Percentiles rank a stretch among this genome's conserved stretches.
Conservation (phyloP, 306 rosid species). For the Spatholobus suberectus region DNA sequence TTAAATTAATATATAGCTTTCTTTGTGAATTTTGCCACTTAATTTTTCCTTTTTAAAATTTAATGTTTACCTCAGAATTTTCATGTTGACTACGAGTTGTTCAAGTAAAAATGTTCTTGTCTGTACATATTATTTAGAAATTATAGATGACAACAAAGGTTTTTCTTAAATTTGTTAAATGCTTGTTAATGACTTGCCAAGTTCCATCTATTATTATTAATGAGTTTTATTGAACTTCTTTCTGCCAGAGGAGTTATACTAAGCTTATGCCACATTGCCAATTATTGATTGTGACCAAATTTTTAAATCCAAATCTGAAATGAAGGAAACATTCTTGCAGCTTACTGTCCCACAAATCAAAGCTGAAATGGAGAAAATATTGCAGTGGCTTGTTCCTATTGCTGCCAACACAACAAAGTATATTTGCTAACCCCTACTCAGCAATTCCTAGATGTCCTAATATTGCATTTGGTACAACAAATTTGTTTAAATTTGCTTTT, state of each 20-base stretch:
- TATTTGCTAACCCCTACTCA: slow-evolving; percentile 36
- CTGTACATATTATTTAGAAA: not conserved
- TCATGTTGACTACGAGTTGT: not conserved
- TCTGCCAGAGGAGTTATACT: slow-evolving; percentile 12
- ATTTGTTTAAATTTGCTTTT: slow-evolving; percentile 27
- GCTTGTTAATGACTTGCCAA: slow-evolving; percentile 16
- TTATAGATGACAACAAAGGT: not conserved
- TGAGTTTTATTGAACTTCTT: slow-evolving; percentile 30
- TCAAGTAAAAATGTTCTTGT: not conserved
- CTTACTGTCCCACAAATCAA: slow-evolving; percentile 87
- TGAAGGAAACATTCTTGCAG: slow-evolving; percentile 58
- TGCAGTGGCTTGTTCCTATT: slow-evolving; percentile 96
- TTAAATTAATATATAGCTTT: not conserved
- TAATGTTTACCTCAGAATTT: not conserved
- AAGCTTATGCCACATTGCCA: slow-evolving; percentile 30
- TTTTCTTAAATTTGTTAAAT: slow-evolving; percentile 28
- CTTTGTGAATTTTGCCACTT: not conserved
- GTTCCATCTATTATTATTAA: not conserved
- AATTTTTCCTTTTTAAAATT: not conserved
- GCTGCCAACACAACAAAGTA: slow-evolving; percentile 95
- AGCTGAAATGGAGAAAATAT: slow-evolving; percentile 94
- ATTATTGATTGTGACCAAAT: slow-evolving; percentile 24
- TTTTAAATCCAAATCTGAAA: slow-evolving; percentile 32
- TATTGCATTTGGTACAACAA: slow-evolving; percentile 35
- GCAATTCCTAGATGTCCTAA: not conserved